Base-by-base conservation (phyloP, 169 alveolate genomes). In the Eimeria tenella region DNA sequence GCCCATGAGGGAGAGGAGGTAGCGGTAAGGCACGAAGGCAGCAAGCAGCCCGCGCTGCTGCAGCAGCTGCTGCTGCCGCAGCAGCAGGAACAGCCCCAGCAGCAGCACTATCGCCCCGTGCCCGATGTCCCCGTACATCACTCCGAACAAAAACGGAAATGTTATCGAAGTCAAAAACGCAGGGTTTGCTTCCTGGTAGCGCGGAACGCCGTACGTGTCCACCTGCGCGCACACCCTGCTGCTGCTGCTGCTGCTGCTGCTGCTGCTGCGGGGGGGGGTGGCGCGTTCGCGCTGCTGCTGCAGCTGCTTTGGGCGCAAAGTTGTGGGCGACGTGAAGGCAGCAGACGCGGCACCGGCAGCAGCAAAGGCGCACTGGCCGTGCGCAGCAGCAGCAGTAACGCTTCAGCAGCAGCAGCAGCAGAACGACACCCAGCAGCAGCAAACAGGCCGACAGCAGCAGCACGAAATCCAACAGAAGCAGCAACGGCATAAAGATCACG, bases 81-180 rank as follows among this genome's bases (percentile, higher is more conserved):
- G 21, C 50, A 87, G 4, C 8, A 93, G 81, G 11, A 31, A 87
- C 65, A 93, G 42, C 11, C 93, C 97, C 95, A 97, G 13, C 96
- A 93, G 87, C 93, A 96, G 81, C 81, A 96, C 93, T 95, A 56
- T 98, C 87, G 97, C 94, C 9, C 99, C 99, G 96, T 99, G 99
- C 6, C 99, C 99, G 21, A 99, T 98, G 96, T 99, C 99, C 1
- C 99, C 99, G 94, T 98, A 99, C 99, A 99, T 99, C 53, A 99
- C 98, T 11, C 99, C 99, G 96, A 99, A 99, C 89, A 99, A 96
- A 97, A 99, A 99, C 17, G 99, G 99, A 96, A 99, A 99, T 5
- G 99, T 98, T 65, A 99, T 98, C 25, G 98, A 96, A n/a, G 99
- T 98, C 86, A 99, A 98, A 31, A 99, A 97, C 63, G 99, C 99